phyloP scores from a whole-genome alignment of 108 stramenopile species.

The Asterionellopsis glacialis region DNA sequence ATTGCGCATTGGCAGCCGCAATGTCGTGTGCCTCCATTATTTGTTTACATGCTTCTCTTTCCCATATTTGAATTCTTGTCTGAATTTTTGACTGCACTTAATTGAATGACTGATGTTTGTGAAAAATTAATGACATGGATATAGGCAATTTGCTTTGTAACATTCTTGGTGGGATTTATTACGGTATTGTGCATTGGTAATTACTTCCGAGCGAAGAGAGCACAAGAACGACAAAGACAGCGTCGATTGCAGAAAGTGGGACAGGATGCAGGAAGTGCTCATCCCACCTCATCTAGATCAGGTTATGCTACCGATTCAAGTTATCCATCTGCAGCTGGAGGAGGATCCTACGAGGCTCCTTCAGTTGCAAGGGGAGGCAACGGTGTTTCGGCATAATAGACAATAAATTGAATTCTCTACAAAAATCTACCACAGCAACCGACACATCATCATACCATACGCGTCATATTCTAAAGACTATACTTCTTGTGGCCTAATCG shows the following conservation, averaged over 20 bases:
- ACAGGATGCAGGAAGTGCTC: slow-evolving; percentile 12
- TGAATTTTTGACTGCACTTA: background rate
- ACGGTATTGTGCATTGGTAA: slow-evolving; percentile 86
- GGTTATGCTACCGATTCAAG: slow-evolving; percentile 27
- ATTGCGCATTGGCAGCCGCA: background rate
- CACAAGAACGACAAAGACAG: slow-evolving; percentile 84
- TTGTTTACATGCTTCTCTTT: slow-evolving; percentile 1
- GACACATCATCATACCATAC: too few species aligned
- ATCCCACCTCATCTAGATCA: slow-evolving; percentile 10
- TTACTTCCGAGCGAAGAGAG: slow-evolving; percentile 85
- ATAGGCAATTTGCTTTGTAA: slow-evolving; percentile 76
- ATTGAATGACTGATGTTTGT: background rate
- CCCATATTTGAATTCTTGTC: slow-evolving; percentile 2
- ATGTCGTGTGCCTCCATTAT: background rate
- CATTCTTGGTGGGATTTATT: slow-evolving; percentile 85
- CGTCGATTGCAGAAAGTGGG: slow-evolving; percentile 70
- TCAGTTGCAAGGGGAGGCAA: slow-evolving; percentile 9
- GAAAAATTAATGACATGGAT: too few species aligned
- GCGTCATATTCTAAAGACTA: too few species aligned
- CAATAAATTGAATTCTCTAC: background rate
- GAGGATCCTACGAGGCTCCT: slow-evolving; percentile 34
- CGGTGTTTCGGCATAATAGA: background rate
- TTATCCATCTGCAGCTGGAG: slow-evolving; percentile 9
- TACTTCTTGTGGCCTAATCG: too few species aligned
- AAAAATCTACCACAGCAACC: too few species aligned